Evolutionary conservation across 768 basidiomycete genomes (phyloP), one percentile per base, ranked within the genome.

Genomic region (Naematelia encephala): DNA sequence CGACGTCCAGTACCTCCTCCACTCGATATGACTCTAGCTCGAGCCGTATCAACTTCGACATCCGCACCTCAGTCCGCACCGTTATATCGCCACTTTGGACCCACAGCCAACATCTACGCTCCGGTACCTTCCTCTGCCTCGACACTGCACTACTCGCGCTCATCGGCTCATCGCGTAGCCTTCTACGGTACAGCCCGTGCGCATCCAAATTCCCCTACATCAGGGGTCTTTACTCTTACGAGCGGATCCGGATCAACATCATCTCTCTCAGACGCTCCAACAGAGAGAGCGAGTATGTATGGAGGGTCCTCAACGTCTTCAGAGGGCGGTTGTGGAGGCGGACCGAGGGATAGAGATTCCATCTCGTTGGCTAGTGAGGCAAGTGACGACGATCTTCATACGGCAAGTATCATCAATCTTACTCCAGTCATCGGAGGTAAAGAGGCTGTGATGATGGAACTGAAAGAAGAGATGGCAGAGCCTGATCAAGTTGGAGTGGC

Each of bases 381-480:
- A 19, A 70, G 68, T 52, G 71, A 73, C 52, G 71, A 73, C 25
- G 71, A 73, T 52, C 61, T 68, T 1, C 56, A 58, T 48, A 73
- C 68, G 1, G 71, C 71, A 12, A 68, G 68, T 53, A 73, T 73
- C 49, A 63, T 69, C 45, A 59, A 54, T 26, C 44, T 72, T 22
- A 66, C 59, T 5, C 65, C 65, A 4, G 47, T 67, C 8, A 56
- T 58, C 42, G 62, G 54, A 28, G 62, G 48, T 46, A 51, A 57
- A 16, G 25, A 39, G 12, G 19, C 19, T 26, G 26, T 30, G 14
- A 29, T 42, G 64, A 1, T 56, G 58, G 42, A 60, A 29, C 34
- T 34, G 28, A 19, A 51, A 22, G 29, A 27, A 21, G 54, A 47
- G 53, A 54, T 51, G 21, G 54, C 55, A 23, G 55, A 48, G 50